Evolutionary conservation across 176 grass and related monocot genomes (phyloP).

Genomic region (Oryza brachyantha): DNA sequence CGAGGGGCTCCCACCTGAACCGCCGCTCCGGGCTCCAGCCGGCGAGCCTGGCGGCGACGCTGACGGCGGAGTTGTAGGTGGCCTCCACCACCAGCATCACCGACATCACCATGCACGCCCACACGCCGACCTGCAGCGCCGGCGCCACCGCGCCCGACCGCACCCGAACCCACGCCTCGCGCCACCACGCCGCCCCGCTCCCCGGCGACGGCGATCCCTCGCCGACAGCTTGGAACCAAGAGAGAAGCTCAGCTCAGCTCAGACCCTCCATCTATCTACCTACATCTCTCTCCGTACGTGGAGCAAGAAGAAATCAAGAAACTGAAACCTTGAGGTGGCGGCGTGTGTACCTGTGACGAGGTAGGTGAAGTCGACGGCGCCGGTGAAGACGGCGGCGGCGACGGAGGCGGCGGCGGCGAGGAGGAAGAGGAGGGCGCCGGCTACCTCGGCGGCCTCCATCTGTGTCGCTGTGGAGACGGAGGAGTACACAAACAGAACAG

Average conservation of each 20-base stretch:
- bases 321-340: not conserved
- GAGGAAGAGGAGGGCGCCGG: not conserved
- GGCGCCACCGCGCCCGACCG: slow-evolving; percentile 59
- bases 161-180: slow-evolving; percentile 28
- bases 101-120: slow-evolving; percentile 81
- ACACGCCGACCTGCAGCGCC: slow-evolving; percentile 58
- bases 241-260: not conserved
- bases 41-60: slow-evolving; percentile 62
- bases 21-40: slow-evolving; percentile 65
- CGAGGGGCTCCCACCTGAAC: slow-evolving; percentile 69
- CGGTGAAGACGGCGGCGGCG: slow-evolving; percentile 11
- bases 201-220: not conserved
- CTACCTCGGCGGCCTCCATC: not conserved
- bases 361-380: slow-evolving; percentile 48
- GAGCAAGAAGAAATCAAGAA: too few relatives aligned
- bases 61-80: slow-evolving; percentile 57
- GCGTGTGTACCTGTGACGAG: slow-evolving; percentile 28
- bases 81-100: slow-evolving; percentile 87
- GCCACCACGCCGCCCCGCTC: slow-evolving; percentile 8
- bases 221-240: not conserved
- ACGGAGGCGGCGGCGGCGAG: not conserved
- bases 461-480: too few relatives aligned
- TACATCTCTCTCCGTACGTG: too few relatives aligned
- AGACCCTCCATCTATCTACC: too few relatives aligned
- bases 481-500: too few relatives aligned